phyloP scores from a whole-genome alignment of 768 basidiomycete genomes.

The Punctularia strigosozonata region DNA sequence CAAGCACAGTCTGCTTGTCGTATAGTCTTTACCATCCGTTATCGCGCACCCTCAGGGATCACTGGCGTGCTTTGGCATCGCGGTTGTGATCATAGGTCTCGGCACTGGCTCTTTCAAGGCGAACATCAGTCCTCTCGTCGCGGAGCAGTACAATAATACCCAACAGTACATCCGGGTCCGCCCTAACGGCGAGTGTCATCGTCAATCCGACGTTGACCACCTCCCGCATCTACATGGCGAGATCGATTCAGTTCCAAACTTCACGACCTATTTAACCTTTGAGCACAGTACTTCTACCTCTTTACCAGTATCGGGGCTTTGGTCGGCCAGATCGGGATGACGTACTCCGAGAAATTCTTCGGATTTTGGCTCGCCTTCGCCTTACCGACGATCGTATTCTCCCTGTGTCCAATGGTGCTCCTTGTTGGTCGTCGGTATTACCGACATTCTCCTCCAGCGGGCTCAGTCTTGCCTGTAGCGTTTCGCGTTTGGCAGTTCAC shows the following conservation, averaged over 20 bases:
- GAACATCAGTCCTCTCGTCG: slow-evolving; percentile 27
- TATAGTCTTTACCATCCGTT: slow-evolving; percentile 19
- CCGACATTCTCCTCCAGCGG: slow-evolving; percentile 42
- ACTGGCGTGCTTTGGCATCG: slow-evolving; percentile 14
- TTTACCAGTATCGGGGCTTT: slow-evolving; percentile 68
- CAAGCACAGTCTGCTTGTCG: slow-evolving; percentile 19
- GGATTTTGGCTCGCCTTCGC: slow-evolving; percentile 59
- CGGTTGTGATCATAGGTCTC: slow-evolving; percentile 22
- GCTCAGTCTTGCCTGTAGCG: slow-evolving; percentile 44
- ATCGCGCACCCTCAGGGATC: slow-evolving; percentile 13
- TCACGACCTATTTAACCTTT: not conserved
- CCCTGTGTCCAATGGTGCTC: slow-evolving; percentile 50
- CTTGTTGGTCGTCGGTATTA: slow-evolving; percentile 43
- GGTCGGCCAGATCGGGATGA: slow-evolving; percentile 57
- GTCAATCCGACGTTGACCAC: slow-evolving; percentile 26
- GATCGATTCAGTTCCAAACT: not conserved
- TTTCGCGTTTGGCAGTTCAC: slow-evolving; percentile 37
- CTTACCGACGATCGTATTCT: slow-evolving; percentile 49
- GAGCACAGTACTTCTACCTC: slow-evolving; percentile 19
- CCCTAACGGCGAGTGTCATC: slow-evolving; percentile 22
- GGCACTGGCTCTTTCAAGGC: slow-evolving; percentile 26
- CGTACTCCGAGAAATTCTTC: slow-evolving; percentile 54
- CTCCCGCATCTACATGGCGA: slow-evolving; percentile 23
- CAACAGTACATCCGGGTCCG: slow-evolving; percentile 12
- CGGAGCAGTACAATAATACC: slow-evolving; percentile 21